Evolutionary conservation across 441 rosid species (phyloP).

Genomic region (Monsonia emarginata): DNA sequence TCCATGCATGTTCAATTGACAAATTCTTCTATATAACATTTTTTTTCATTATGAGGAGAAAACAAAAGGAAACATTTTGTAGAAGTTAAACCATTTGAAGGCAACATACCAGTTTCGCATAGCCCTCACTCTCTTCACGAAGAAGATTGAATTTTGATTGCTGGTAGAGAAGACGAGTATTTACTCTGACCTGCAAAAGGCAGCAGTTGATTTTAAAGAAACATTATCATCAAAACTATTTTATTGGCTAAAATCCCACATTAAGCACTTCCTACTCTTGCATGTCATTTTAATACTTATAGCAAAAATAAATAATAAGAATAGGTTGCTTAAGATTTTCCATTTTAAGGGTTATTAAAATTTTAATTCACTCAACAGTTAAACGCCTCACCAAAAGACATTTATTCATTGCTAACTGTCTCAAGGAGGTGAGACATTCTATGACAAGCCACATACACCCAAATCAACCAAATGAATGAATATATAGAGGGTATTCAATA

Average conservation of each 20-base stretch:
- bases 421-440: neutral
- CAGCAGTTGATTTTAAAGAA: neutral
- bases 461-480: neutral
- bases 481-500: neutral
- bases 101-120: constrained; percentile 83
- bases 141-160: constrained; percentile 98
- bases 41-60: neutral
- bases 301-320: neutral
- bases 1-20: too few relatives aligned
- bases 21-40: too few relatives aligned
- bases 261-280: neutral
- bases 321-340: neutral
- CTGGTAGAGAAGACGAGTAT: constrained; percentile 97
- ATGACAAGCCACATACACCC: neutral
- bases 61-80: neutral
- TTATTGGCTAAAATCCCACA: neutral
- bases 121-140: constrained; percentile 99
- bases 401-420: neutral
- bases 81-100: constrained; percentile 5
- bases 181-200: constrained; percentile 79
- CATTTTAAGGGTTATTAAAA: neutral
- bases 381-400: neutral
- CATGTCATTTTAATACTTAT: neutral
- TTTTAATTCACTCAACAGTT: neutral
- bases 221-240: neutral